phyloP scores from a whole-genome alignment of 768 basidiomycete species.

The Cystofilobasidium bisporidii region DNA sequence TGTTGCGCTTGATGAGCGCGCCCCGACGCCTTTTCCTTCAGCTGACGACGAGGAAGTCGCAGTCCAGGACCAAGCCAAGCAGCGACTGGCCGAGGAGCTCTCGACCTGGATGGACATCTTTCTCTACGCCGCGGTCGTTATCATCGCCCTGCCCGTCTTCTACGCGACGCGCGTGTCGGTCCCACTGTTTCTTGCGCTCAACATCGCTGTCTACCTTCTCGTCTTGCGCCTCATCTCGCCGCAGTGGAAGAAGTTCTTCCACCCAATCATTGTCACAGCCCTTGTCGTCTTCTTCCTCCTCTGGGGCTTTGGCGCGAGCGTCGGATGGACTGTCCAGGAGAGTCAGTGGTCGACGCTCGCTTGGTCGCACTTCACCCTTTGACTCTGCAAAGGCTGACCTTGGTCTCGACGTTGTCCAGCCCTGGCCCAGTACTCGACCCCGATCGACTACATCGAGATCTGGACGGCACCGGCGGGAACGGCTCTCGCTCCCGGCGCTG shows the following conservation, averaged over 20 bases:
- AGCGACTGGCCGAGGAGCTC: constrained; percentile 4
- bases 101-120: constrained; percentile 11
- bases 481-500: constrained; percentile 14
- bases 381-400: too few relatives aligned
- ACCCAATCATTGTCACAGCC: constrained; percentile 9
- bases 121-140: constrained; percentile 3
- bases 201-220: constrained; percentile 23
- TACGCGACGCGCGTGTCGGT: constrained; percentile 17
- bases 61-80: constrained; percentile 3
- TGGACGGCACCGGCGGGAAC: constrained; percentile 4
- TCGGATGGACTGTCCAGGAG: constrained; percentile 21
- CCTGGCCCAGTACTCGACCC: constrained; percentile 7
- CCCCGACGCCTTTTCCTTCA: background rate
- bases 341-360: too few relatives aligned
- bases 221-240: constrained; percentile 3
- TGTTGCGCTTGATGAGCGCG: background rate
- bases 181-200: constrained; percentile 17
- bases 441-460: constrained; percentile 13
- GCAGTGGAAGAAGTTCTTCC: background rate
- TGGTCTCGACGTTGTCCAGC: too few relatives aligned
- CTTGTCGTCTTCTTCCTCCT: constrained; percentile 1
- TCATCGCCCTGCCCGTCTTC: constrained; percentile 18
- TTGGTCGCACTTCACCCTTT: too few relatives aligned
- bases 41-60: background rate
- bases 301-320: constrained; percentile 20